A percentile compares a stretch with the other conserved stretches of the same genome.
Evolutionary conservation across 2,329 filamentous ascomycete genomes (phyloP).

Genomic region (Fusarium poae): DNA sequence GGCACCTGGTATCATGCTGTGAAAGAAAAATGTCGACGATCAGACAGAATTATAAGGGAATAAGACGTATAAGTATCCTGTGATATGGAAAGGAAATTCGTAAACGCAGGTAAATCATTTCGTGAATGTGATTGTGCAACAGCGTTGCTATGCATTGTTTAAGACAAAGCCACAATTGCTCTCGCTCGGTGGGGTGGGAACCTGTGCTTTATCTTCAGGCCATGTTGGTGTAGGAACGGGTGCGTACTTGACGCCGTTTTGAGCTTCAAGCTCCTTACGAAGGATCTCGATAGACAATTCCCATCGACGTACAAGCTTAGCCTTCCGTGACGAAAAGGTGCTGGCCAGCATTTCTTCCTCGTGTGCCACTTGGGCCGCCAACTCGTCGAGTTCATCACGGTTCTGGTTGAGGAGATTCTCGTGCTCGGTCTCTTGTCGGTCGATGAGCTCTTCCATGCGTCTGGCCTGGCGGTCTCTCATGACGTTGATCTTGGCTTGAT

Average conservation of each 20-base stretch:
- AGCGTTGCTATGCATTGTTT: background rate
- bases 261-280: conserved; percentile 64
- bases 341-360: conserved; percentile 64
- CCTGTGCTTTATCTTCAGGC: conserved; percentile 43
- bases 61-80: conserved; percentile 9
- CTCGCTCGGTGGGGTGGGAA: conserved; percentile 9
- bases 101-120: conserved; percentile 1
- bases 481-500: conserved; percentile 73
- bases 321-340: conserved; percentile 61
- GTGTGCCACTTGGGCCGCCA: conserved; percentile 61
- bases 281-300: conserved; percentile 65
- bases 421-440: conserved; percentile 67
- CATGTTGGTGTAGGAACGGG: conserved; percentile 52
- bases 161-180: background rate
- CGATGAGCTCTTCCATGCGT: conserved; percentile 69
- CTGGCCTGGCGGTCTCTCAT: conserved; percentile 74
- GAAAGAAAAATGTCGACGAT: conserved; percentile 25
- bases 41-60: conserved; percentile 19
- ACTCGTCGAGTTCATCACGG: conserved; percentile 61
- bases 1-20: conserved; percentile 45
- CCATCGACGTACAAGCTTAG: conserved; percentile 65
- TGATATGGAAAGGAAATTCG: background rate
- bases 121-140: conserved; percentile 7
- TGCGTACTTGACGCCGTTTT: conserved; percentile 60
- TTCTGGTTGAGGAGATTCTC: conserved; percentile 61